Evolutionary conservation across 176 grass and related monocot genomes (phyloP), one percentile per base, ranked within the genome.

Genomic region (Bromus sterilis): DNA sequence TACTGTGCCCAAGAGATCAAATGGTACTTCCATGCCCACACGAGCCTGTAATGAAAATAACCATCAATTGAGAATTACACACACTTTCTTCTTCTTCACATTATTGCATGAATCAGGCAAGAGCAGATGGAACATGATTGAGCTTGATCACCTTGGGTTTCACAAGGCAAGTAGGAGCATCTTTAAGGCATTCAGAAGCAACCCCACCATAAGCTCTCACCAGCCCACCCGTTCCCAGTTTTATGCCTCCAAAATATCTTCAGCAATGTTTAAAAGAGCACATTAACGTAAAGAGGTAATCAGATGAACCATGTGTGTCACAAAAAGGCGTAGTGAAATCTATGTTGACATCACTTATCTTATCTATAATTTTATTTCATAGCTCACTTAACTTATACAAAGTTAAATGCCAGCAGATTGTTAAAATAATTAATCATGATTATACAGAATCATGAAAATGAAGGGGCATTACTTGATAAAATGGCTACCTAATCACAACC

Each of bases 161-260:
- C 67, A 99, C 85, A 71, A 93, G 78, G 87, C 84, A 88, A 85
- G 93, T 98, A 55, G 82, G 75, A 84, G 91, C 93, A 78, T 86
- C 88, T 87, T 93, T 99, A 39, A 99, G 86, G 51, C 93, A 95
- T 78, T 95, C 91, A 84, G 91, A 90, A 86, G 96, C 90, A 75
- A 91, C 92, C 62, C 95, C 92, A 6, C 93, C 96, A 71, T 98
- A 98, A 71, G 96, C 96, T 85, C 96, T 89, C 21, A 95, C 93
- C 71, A 99, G 65, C 23, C 96, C 96, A 59, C 93, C 93, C 9
- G 93, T 95, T 79, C 93, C 93, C 49, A 99, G 76, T 84, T 95
- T 95, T 88, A 99, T 99, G 81, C 96, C 96, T 85, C 91, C 91
- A 60, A 99, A 99, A 82, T 99, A 87, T 87, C 93, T 95, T 72